These are phyloP conservation scores for Deinandra increscens DNA, from an alignment of 129 eudicot genomes.

Conservation along the genomic window DNA sequence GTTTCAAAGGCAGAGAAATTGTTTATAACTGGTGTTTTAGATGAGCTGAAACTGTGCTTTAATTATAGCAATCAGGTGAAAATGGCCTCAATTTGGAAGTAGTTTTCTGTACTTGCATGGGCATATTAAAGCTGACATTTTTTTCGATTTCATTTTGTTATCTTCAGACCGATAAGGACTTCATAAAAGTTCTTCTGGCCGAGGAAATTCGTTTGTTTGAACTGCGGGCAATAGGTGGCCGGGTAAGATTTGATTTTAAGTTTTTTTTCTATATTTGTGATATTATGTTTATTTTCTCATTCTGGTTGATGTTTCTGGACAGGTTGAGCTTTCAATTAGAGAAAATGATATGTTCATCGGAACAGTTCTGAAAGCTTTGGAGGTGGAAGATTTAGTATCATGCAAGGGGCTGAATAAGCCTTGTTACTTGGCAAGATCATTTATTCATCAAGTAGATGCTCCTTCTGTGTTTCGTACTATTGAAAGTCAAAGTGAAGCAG, in stretches of 20 bases:
- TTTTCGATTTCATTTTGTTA: not conserved
- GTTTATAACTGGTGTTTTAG: constrained; percentile 79
- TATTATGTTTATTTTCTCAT: constrained; percentile 12
- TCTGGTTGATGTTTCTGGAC: constrained; percentile 26
- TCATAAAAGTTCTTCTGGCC: constrained; percentile 70
- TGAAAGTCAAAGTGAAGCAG: constrained; percentile 65
- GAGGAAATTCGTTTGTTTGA: constrained; percentile 85
- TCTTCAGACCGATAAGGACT: constrained; percentile 48
- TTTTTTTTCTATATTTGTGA: not conserved
- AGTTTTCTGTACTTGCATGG: not conserved
- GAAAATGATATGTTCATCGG: constrained; percentile 89
- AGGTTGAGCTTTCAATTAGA: constrained; percentile 86
- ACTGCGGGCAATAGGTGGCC: constrained; percentile 96
- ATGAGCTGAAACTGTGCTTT: constrained; percentile 78
- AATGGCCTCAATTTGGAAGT: constrained; percentile 11
- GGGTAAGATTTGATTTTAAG: constrained; percentile 45
- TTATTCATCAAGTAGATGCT: constrained; percentile 58
- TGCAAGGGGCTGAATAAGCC: constrained; percentile 46
- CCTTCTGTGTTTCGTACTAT: constrained; percentile 37
- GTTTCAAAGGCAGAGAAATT: constrained; percentile 57
- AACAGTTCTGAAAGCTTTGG: constrained; percentile 82
- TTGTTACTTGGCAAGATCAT: constrained; percentile 75
- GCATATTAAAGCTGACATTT: not conserved
- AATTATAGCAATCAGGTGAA: constrained; percentile 63
- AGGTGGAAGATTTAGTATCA: constrained; percentile 84